These are phyloP conservation scores for Suillus paluster DNA, from an alignment of 768 basidiomycete genomes.

Conservation along the genomic window DNA sequence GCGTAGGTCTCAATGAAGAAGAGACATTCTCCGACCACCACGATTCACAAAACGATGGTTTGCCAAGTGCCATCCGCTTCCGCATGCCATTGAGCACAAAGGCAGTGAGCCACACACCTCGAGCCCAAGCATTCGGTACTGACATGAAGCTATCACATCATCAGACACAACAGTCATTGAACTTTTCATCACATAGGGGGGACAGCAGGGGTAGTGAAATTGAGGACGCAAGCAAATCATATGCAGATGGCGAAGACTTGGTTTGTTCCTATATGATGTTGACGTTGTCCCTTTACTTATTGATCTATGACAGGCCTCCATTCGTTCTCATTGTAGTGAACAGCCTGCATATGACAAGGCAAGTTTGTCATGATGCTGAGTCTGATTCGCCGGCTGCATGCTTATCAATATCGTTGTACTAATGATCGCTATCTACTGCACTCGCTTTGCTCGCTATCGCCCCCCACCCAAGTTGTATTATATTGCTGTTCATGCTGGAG, in stretches of 20 bases:
- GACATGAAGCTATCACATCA: neutral
- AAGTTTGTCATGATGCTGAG: neutral
- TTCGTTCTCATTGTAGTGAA: neutral
- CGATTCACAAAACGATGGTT: neutral
- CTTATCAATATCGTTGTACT: neutral
- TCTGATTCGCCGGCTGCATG: neutral
- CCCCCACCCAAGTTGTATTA: neutral
- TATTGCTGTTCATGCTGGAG: neutral
- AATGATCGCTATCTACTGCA: neutral
- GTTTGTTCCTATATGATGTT: neutral
- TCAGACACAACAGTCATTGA: conserved; percentile 24
- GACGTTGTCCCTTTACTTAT: neutral
- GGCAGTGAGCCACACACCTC: conserved; percentile 16
- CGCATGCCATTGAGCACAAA: conserved; percentile 16
- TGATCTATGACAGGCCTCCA: neutral
- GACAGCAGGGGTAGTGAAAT: conserved; percentile 14
- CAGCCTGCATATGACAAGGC: neutral
- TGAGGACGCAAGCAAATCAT: conserved; percentile 23
- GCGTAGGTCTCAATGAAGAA: conserved; percentile 31
- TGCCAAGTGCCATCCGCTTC: conserved; percentile 18
- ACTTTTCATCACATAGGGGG: conserved; percentile 5
- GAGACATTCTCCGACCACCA: conserved; percentile 18
- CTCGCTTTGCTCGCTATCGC: neutral
- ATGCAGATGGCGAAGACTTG: conserved; percentile 9
- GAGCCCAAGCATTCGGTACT: too few relatives aligned